Evolutionary conservation across 139 green algal species (phyloP).

Genomic region (Diplosphaera chodatii): DNA sequence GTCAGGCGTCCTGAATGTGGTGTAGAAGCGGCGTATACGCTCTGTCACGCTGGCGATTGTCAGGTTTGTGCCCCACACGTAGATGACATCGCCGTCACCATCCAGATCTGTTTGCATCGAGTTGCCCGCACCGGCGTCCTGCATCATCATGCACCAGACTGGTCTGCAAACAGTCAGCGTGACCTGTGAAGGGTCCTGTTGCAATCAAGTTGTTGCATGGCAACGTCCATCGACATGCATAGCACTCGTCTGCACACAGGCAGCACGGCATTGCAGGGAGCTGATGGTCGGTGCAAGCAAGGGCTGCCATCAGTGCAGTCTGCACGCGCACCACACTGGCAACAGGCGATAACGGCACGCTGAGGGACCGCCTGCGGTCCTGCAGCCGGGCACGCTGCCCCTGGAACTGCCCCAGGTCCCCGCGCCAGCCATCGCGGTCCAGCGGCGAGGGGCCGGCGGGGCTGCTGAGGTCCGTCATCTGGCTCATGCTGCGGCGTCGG

Average conservation of each 20-base stretch:
- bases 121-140: not conserved
- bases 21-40: conserved; percentile 28
- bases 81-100: conserved; percentile 44
- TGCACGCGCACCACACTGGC: not conserved
- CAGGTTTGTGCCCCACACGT: conserved; percentile 87
- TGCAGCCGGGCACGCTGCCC: not conserved
- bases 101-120: conserved; percentile 22
- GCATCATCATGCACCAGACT: not conserved
- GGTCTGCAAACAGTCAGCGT: no score
- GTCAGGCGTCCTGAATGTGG: conserved; percentile 41
- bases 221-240: no score
- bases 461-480: not conserved
- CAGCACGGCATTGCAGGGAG: no score
- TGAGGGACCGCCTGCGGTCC: not conserved
- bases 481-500: not conserved
- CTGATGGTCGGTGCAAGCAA: no score
- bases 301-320: no score
- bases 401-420: not conserved
- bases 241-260: no score
- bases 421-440: not conserved
- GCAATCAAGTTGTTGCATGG: no score
- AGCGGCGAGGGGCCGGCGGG: not conserved
- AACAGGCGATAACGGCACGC: not conserved
- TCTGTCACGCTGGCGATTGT: conserved; percentile 35
- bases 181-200: no score